Base-by-base conservation (phyloP, 2,329 filamentous ascomycete species). In the Macrophomina pseudophaseolina region DNA sequence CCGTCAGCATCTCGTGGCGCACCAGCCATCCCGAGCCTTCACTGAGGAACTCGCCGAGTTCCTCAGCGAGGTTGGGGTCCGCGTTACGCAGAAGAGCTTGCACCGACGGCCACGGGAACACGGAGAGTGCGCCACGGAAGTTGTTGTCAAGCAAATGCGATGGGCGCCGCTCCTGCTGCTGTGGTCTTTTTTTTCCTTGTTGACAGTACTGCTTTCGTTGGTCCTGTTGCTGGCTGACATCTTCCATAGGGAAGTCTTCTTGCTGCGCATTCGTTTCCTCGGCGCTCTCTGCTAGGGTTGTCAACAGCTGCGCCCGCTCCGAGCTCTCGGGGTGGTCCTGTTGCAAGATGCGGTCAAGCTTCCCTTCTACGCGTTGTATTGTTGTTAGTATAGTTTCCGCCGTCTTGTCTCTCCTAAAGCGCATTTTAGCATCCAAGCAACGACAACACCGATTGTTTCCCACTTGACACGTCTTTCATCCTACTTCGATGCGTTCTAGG, bases 11-110 rank as follows among this genome's bases (percentile, higher is more conserved):
- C 51, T 79, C 77, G 38, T 75, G 74, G 38, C 71, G 71, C 58
- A 78, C 74, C 60, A 80, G 74, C 78, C 77, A 80, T 18, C 74
- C 73, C 3, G 77, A 79, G 14, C 78, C 77, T 59, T 78, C 74
- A 68, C 76, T 72, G 16, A 78, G 68, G 40, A 80, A 71, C 64
- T 73, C 71, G 58, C 79, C 74, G 46, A 79, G 63, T 65, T 79
- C 77, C 33, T 6, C n/a, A 16, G 3, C 53, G 23, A n/a, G 23
- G 2, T 33, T 8, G 6, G 7, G 28, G 33, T n/a, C 33, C 3
- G 5, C 33, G 1, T 12, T 23, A 6, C n/a, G 9, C 8, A 58
- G 4, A 18, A 58, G 16, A 9, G 33, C 12, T n/a, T 58, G 53
- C 4, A 58, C 30, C 38, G 53, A 38, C 16, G 53, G 53, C 53